phyloP scores from a whole-genome alignment of 2,329 filamentous ascomycete species.

The Cladosporium phlei region DNA sequence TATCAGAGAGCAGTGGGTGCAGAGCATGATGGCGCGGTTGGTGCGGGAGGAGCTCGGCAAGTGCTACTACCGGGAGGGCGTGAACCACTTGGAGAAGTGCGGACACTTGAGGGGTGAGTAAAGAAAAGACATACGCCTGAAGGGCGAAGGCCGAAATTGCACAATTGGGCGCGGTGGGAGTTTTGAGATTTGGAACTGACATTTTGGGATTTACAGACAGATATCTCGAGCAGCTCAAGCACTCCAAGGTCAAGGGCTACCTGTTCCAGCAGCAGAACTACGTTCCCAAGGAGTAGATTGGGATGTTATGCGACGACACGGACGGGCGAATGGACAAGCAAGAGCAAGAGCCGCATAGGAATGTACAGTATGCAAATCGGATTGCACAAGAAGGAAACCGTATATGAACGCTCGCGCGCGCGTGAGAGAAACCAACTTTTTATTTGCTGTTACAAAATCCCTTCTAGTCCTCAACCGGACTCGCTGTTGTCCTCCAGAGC shows the following conservation, averaged over 20 bases:
- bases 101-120: slow-evolving; percentile 70
- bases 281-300: slow-evolving; percentile 43
- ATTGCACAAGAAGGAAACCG: slow-evolving; percentile 4
- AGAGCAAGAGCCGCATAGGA: not conserved
- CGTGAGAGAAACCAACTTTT: slow-evolving; percentile 3
- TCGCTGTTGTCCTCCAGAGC: too few species aligned
- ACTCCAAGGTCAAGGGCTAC: slow-evolving; percentile 72
- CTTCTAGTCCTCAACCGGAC: too few species aligned
- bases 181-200: not conserved
- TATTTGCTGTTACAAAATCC: not conserved
- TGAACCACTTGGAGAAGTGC: slow-evolving; percentile 86
- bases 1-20: slow-evolving; percentile 82
- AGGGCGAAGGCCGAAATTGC: not conserved
- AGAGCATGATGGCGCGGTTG: slow-evolving; percentile 80
- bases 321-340: not conserved
- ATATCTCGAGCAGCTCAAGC: slow-evolving; percentile 72
- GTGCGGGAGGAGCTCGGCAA: slow-evolving; percentile 79
- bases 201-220: slow-evolving; percentile 52
- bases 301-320: not conserved
- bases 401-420: slow-evolving; percentile 11
- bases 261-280: slow-evolving; percentile 78
- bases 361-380: slow-evolving; percentile 13
- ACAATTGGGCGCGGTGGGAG: not conserved
- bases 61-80: slow-evolving; percentile 78
- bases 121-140: not conserved